These are phyloP conservation scores for Bruguiera sexangula DNA, from an alignment of 345 rosid genomes.

Conservation along the genomic window DNA sequence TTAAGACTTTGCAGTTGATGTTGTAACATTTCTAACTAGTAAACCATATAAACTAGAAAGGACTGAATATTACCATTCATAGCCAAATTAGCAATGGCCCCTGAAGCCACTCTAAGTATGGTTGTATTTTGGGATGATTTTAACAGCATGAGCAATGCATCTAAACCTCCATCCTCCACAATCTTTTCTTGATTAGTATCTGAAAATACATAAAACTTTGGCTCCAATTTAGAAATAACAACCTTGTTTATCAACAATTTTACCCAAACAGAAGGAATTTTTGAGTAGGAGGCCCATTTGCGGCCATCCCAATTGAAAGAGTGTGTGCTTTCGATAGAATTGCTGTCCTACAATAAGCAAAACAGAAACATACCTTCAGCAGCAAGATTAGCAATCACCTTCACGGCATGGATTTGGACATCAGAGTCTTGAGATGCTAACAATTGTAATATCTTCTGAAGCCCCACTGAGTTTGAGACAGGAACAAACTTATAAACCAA, in stretches of 20 bases:
- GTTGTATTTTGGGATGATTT: constrained; percentile 67
- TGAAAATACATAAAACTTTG: constrained; percentile 28
- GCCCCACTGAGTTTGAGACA: constrained; percentile 57
- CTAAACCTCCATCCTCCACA: constrained; percentile 92
- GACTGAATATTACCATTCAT: constrained; percentile 66
- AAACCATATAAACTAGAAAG: constrained; percentile 2
- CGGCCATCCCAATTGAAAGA: background rate
- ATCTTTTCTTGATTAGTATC: constrained; percentile 79
- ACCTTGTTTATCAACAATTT: background rate
- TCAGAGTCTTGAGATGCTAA: constrained; percentile 76
- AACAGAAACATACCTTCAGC: constrained; percentile 67
- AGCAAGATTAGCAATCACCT: constrained; percentile 94
- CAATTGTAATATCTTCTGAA: constrained; percentile 75
- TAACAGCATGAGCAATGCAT: constrained; percentile 68
- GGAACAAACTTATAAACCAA: constrained; percentile 20
- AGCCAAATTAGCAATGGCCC: constrained; percentile 94
- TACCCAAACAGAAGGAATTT: constrained; percentile 2
- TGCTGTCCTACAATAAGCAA: background rate
- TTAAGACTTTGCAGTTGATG: too few relatives aligned
- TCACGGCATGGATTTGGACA: constrained; percentile 87
- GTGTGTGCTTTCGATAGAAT: background rate
- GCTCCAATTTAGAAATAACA: background rate
- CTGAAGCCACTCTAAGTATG: constrained; percentile 90
- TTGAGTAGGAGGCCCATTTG: background rate
- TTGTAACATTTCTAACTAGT: too few relatives aligned